These are phyloP conservation scores for Silene conica DNA, from an alignment of 148 eudicot species.

Conservation along the genomic window DNA sequence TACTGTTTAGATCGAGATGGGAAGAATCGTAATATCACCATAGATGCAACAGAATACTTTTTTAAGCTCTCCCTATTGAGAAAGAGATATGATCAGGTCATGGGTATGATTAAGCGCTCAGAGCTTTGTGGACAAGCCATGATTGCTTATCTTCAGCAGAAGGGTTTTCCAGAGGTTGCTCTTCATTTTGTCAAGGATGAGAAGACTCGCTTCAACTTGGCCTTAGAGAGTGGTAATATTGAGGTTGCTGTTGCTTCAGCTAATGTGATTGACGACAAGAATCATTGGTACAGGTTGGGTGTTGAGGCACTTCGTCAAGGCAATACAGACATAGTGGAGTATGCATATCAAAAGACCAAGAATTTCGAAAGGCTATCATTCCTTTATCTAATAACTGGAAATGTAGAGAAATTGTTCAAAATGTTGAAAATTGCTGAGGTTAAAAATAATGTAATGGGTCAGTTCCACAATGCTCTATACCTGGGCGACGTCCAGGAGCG, in stretches of 20 bases:
- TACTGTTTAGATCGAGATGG: slow-evolving; percentile 96
- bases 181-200: slow-evolving; percentile 96
- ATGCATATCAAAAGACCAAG: slow-evolving; percentile 77
- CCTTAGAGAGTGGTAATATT: slow-evolving; percentile 64
- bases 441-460: slow-evolving; percentile 70
- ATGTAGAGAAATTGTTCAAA: slow-evolving; percentile 53
- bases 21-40: slow-evolving; percentile 58
- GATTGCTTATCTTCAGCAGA: slow-evolving; percentile 98
- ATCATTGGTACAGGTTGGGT: slow-evolving; percentile 70
- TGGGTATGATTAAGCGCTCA: slow-evolving; percentile 89
- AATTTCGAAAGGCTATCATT: slow-evolving; percentile 75
- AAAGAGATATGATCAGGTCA: slow-evolving; percentile 83
- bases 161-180: slow-evolving; percentile 96
- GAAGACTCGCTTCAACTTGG: slow-evolving; percentile 52
- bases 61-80: slow-evolving; percentile 75
- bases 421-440: slow-evolving; percentile 58
- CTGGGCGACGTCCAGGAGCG: slow-evolving; percentile 68
- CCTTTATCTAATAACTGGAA: slow-evolving; percentile 70
- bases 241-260: slow-evolving; percentile 77
- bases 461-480: slow-evolving; percentile 69
- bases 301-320: slow-evolving; percentile 86
- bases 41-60: slow-evolving; percentile 83
- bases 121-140: slow-evolving; percentile 96
- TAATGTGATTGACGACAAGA: slow-evolving; percentile 68
- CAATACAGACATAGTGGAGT: slow-evolving; percentile 70